A percentile compares a stretch with the other conserved stretches of the same genome.
Evolutionary conservation across 768 basidiomycete genomes (phyloP).

Genomic region (Scleroderma bovista): DNA sequence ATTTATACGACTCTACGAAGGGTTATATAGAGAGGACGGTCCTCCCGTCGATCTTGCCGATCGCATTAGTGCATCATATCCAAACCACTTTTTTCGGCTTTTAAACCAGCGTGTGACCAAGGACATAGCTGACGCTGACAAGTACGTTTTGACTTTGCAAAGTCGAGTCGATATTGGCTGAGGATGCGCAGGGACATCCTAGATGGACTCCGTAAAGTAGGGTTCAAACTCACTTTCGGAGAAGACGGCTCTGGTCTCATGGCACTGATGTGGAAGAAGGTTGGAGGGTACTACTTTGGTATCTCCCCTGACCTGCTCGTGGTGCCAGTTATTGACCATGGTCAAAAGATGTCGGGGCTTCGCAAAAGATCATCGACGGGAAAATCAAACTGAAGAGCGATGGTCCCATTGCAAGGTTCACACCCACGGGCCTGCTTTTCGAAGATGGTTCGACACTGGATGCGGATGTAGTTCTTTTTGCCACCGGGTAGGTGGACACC

Average conservation of each 20-base stretch:
- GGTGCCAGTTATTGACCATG: background rate
- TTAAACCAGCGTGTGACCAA: slow-evolving; percentile 29
- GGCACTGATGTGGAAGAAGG: slow-evolving; percentile 41
- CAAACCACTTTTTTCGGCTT: slow-evolving; percentile 18
- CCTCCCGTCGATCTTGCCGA: slow-evolving; percentile 43
- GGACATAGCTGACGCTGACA: slow-evolving; percentile 45
- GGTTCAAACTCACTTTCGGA: slow-evolving; percentile 53
- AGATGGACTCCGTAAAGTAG: slow-evolving; percentile 44
- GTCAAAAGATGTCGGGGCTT: slow-evolving; percentile 47
- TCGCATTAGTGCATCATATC: slow-evolving; percentile 40
- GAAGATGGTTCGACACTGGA: slow-evolving; percentile 41
- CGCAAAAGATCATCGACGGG: slow-evolving; percentile 58
- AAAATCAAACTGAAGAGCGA: slow-evolving; percentile 70
- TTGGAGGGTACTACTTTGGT: slow-evolving; percentile 62
- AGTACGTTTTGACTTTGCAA: slow-evolving; percentile 32
- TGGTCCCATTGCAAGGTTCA: slow-evolving; percentile 41
- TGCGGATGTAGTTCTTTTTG: slow-evolving; percentile 55
- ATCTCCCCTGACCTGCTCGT: background rate
- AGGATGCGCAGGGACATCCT: slow-evolving; percentile 33
- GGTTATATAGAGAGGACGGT: slow-evolving; percentile 36
- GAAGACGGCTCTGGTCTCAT: slow-evolving; percentile 48
- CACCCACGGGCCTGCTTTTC: slow-evolving; percentile 39
- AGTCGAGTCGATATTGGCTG: background rate
- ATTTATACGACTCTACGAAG: slow-evolving; percentile 1
- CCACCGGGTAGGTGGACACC: slow-evolving; percentile 10